Conservation (phyloP, 257 asterid species). For the Nicotiana tomentosiformis region DNA sequence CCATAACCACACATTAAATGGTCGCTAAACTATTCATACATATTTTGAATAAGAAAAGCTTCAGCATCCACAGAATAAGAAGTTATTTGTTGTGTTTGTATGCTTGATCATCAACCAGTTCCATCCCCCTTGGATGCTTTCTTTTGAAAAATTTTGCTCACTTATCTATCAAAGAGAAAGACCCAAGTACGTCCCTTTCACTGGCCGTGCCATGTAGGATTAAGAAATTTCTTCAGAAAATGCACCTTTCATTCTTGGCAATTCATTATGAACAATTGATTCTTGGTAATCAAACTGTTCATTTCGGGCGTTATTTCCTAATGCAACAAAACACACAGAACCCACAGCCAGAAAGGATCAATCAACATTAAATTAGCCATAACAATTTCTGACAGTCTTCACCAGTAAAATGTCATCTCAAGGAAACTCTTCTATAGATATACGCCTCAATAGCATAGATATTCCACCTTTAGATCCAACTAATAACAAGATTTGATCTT, state of each 20-base stretch:
- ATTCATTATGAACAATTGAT: not conserved
- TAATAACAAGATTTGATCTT: not conserved
- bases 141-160: not conserved
- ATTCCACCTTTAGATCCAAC: not conserved
- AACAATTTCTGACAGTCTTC: not conserved
- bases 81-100: not conserved
- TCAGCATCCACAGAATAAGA: not conserved
- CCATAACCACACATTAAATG: not conserved
- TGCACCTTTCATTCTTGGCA: not conserved
- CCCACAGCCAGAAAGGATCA: not conserved
- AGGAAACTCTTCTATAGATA: not conserved
- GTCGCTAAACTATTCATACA: not conserved
- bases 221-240: not conserved
- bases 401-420: not conserved
- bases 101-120: not conserved
- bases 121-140: not conserved
- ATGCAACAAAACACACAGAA: not conserved
- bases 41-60: not conserved
- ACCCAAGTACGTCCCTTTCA: not conserved
- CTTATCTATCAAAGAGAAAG: not conserved
- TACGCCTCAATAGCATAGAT: not conserved
- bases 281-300: not conserved
- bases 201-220: not conserved
- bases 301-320: not conserved
- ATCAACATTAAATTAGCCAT: not conserved